phyloP scores from a whole-genome alignment of 2,329 filamentous ascomycete genomes.

The Passalora sequoiae region DNA sequence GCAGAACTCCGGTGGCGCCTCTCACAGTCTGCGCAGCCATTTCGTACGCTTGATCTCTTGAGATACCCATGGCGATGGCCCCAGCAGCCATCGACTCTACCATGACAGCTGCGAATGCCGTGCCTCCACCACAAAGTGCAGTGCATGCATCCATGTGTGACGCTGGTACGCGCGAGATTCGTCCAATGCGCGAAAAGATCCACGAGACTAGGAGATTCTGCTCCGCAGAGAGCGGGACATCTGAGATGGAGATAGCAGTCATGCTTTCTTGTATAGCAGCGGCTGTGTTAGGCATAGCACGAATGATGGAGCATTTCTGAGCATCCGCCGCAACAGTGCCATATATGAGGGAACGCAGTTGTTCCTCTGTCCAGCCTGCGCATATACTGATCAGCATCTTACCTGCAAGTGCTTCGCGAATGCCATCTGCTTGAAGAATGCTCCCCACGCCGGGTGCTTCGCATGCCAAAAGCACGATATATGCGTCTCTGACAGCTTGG shows the following conservation, averaged over 20 bases:
- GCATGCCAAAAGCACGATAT: slow-evolving; percentile 73
- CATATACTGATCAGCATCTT: slow-evolving; percentile 80
- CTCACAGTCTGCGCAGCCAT: slow-evolving; percentile 79
- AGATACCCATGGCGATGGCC: slow-evolving; percentile 72
- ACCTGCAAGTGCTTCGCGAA: slow-evolving; percentile 66
- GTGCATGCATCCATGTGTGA: slow-evolving; percentile 67
- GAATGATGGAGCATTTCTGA: slow-evolving; percentile 60
- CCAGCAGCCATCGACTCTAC: slow-evolving; percentile 72
- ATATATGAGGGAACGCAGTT: slow-evolving; percentile 55
- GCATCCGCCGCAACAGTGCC: slow-evolving; percentile 41
- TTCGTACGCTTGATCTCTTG: slow-evolving; percentile 63
- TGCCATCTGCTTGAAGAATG: slow-evolving; percentile 62
- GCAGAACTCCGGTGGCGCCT: slow-evolving; percentile 64
- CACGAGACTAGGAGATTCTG: slow-evolving; percentile 60
- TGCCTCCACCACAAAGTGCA: slow-evolving; percentile 67
- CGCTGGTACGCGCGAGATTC: slow-evolving; percentile 62
- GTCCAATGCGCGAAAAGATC: slow-evolving; percentile 71
- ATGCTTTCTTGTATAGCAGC: slow-evolving; percentile 73
- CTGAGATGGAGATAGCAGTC: slow-evolving; percentile 65
- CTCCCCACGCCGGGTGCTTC: slow-evolving; percentile 70
- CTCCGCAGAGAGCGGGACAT: slow-evolving; percentile 52
- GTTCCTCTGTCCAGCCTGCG: slow-evolving; percentile 66
- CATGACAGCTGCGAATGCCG: slow-evolving; percentile 70
- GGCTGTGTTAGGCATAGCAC: slow-evolving; percentile 82
- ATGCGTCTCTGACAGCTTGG: slow-evolving; percentile 58